Evolutionary conservation across 1,284 basidiomycete genomes (phyloP).

Genomic region (Cystobasidium slooffiae): DNA sequence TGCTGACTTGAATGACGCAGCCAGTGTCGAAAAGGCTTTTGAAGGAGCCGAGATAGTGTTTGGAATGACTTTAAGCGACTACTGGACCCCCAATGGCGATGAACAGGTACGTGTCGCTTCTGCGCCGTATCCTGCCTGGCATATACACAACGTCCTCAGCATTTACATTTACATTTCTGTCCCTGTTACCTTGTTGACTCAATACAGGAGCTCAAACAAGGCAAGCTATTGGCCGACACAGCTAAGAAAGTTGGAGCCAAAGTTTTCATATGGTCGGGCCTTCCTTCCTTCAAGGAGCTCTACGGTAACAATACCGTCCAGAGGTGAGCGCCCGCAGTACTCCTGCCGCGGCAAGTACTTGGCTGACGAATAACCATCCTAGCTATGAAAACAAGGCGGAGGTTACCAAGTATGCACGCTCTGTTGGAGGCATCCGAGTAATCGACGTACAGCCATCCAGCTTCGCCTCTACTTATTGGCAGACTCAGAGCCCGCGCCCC

Average conservation of each 20-base stretch:
- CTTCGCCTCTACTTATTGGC: slow-evolving; percentile 49
- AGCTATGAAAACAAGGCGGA: slow-evolving; percentile 45
- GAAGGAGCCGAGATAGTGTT: slow-evolving; percentile 50
- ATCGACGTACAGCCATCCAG: slow-evolving; percentile 47
- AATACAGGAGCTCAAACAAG: slow-evolving; percentile 43
- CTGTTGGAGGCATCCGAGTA: slow-evolving; percentile 42
- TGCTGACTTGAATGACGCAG: slow-evolving; percentile 45
- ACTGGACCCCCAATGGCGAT: slow-evolving; percentile 37
- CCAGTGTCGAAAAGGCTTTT: slow-evolving; percentile 45
- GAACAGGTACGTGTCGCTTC: slow-evolving; percentile 45
- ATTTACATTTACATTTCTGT: not conserved
- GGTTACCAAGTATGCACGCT: slow-evolving; percentile 49
- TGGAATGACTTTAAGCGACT: slow-evolving; percentile 49
- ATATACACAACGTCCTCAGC: too few relatives aligned
- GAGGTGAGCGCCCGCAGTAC: slow-evolving; percentile 24
- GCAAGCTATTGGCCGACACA: slow-evolving; percentile 47
- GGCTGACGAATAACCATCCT: too few relatives aligned
- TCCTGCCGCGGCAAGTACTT: too few relatives aligned
- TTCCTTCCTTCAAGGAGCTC: slow-evolving; percentile 47
- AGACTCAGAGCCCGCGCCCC: slow-evolving; percentile 29
- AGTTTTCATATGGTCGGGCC: slow-evolving; percentile 50
- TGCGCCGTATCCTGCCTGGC: too few relatives aligned
- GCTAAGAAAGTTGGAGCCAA: slow-evolving; percentile 47
- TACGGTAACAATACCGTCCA: slow-evolving; percentile 45
- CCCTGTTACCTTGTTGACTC: not conserved